Evolutionary conservation across 108 stramenopile species (phyloP), one percentile per base, ranked within the genome.

Genomic region (Fragilaria crotonensis): DNA sequence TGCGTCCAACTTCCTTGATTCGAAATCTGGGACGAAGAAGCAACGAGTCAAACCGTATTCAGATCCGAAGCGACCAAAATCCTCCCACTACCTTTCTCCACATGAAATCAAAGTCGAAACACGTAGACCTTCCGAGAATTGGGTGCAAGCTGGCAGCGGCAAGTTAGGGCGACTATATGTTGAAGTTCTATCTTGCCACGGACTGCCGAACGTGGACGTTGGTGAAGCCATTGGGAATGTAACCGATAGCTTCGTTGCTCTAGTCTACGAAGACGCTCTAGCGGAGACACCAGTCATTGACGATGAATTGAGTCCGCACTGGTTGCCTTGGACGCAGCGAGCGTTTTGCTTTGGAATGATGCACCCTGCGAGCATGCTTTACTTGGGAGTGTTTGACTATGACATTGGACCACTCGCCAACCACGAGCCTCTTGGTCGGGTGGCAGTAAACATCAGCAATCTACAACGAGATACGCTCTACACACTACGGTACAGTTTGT

Each of bases 61-160:
- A 3, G 83, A 88, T 60, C 83, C 87, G 0, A 21, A 55, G 0
- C 45, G 79, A 26, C 21, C 36, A 20, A 29, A 78, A 5, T 56
- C 67, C 45, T 82, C 87, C 14, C 54, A 45, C 20, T 83, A 72
- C 57, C 44, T 84, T 19, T 60, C 74, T 14, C 67, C 71, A 48
- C 49, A 64, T 18, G 71, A 84, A 20, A 54, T 88, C 14, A 60
- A 55, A 19, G 28, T 62, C 0, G 80, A 83, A 52, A 80, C 81
- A 41, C 53, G 50, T 30, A 46, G 60, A 17, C 73, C 83, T 0
- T 78, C 76, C 3, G 66, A 71, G 0, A 72, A 80, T 1, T 88
- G 87, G 87, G 73, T 78, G 4, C 64, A 83, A 49, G 83, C 81
- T 23, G 87, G 87, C 3, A 67, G 70, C 25, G 66, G 66, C 0